Conservation (phyloP, 768 basidiomycete species). For the Naganishia antarctica region DNA sequence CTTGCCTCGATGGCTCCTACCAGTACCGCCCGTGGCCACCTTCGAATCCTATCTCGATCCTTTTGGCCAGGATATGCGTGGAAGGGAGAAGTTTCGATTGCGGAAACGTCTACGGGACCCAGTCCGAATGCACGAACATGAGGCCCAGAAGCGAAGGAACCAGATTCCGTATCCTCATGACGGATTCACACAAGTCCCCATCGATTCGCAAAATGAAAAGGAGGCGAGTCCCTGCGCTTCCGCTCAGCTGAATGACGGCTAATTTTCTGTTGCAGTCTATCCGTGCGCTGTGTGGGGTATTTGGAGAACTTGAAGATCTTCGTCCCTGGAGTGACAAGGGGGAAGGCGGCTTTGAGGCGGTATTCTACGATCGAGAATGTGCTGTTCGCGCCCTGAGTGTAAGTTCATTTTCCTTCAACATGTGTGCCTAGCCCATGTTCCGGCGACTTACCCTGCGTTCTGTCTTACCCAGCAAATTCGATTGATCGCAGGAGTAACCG, state of each 20-base stretch:
- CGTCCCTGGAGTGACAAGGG: not conserved
- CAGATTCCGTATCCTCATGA: constrained; percentile 1
- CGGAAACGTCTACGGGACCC: not conserved
- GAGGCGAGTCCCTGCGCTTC: not conserved
- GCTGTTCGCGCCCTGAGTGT: constrained; percentile 7
- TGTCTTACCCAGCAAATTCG: constrained; percentile 4
- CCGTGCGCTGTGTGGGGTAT: constrained; percentile 4
- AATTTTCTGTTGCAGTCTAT: not conserved
- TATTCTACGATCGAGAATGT: constrained; percentile 19
- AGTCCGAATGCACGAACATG: not conserved
- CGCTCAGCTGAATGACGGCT: not conserved
- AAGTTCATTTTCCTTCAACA: not conserved
- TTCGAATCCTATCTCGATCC: constrained; percentile 16
- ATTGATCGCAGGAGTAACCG: constrained; percentile 11
- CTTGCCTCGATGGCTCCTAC: not conserved
- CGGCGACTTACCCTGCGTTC: no score
- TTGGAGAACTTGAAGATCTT: constrained; percentile 7
- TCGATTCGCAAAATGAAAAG: not conserved
- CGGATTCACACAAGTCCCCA: not conserved
- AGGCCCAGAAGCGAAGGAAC: not conserved
- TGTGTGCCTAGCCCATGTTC: no score
- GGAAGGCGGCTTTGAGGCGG: constrained; percentile 2
- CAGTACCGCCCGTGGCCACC: not conserved
- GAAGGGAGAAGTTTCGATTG: constrained; percentile 11
- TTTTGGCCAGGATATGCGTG: not conserved